Conservation (phyloP, 768 basidiomycete species). For the Sarcodon aspratus region DNA sequence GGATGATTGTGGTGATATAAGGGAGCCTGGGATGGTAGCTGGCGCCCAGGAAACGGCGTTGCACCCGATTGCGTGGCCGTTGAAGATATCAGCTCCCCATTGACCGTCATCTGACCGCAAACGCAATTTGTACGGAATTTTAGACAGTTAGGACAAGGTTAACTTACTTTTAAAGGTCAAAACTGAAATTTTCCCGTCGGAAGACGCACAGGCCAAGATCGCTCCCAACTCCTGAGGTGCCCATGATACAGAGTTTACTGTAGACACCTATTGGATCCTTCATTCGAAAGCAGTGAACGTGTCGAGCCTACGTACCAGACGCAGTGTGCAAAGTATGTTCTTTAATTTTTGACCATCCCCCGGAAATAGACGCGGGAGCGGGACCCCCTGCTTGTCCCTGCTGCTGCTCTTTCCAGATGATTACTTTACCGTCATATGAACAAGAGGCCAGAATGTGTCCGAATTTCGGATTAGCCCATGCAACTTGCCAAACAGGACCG, state of each 20-base stretch:
- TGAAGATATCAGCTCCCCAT: constrained; percentile 91
- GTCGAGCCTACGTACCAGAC: constrained; percentile 52
- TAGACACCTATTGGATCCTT: not conserved
- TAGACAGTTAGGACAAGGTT: too few species aligned
- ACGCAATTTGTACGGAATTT: not conserved
- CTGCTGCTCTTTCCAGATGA: constrained; percentile 94
- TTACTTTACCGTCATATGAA: constrained; percentile 95
- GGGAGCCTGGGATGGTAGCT: constrained; percentile 74
- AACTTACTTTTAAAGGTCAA: constrained; percentile 91
- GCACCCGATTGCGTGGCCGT: constrained; percentile 91
- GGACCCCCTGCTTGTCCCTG: constrained; percentile 33
- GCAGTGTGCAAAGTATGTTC: constrained; percentile 92
- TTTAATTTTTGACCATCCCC: constrained; percentile 88
- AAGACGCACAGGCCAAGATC: constrained; percentile 92
- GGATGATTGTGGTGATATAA: constrained; percentile 57
- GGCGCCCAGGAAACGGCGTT: constrained; percentile 98
- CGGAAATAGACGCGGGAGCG: constrained; percentile 16
- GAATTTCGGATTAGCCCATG: constrained; percentile 98
- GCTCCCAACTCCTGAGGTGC: constrained; percentile 98
- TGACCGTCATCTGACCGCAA: constrained; percentile 76
- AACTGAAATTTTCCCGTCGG: constrained; percentile 94
- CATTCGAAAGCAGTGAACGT: not conserved
- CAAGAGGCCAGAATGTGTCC: constrained; percentile 96
- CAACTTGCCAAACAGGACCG: constrained; percentile 96
- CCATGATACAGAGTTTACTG: constrained; percentile 98